A percentile compares a stretch with the other conserved stretches of the same genome.
phyloP scores from a whole-genome alignment of 176 grass and related monocot genomes.

The Zea luxurians region DNA sequence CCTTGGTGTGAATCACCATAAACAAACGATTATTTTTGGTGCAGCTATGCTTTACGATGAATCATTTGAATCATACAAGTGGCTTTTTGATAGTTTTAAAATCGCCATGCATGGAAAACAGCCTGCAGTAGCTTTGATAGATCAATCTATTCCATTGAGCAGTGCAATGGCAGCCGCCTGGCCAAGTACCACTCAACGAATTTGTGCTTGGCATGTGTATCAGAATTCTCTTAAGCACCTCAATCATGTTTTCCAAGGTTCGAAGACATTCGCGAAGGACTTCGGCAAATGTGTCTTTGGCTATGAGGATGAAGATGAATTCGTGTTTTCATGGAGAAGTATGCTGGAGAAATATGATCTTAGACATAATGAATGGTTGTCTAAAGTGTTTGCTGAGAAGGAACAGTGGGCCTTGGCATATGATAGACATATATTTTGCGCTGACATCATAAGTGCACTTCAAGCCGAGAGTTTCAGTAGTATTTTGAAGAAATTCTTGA shows the following conservation, averaged over 20 bases:
- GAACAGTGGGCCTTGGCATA: constrained; percentile 88
- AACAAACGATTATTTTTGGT: constrained; percentile 89
- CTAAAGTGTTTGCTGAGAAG: constrained; percentile 84
- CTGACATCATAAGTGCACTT: constrained; percentile 78
- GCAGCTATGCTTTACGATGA: constrained; percentile 95
- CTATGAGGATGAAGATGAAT: constrained; percentile 84
- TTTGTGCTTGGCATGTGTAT: constrained; percentile 93
- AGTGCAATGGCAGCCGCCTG: constrained; percentile 76
- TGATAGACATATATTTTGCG: constrained; percentile 86
- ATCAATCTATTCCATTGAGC: constrained; percentile 74
- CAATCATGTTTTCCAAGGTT: constrained; percentile 95
- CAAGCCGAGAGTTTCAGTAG: constrained; percentile 82
- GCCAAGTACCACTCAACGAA: constrained; percentile 73
- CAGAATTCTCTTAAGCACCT: constrained; percentile 95
- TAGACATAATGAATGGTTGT: constrained; percentile 89
- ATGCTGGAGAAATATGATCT: constrained; percentile 96
- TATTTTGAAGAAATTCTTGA: constrained; percentile 85
- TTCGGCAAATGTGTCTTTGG: constrained; percentile 85
- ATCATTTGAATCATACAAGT: constrained; percentile 91
- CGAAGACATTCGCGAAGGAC: constrained; percentile 92
- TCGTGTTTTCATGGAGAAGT: constrained; percentile 77
- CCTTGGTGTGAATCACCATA: constrained; percentile 97
- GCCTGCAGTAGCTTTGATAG: constrained; percentile 68
- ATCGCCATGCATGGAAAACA: constrained; percentile 95
- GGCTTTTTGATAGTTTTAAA: constrained; percentile 98